Evolutionary conservation across 2,329 filamentous ascomycete genomes (phyloP), one percentile per base, ranked within the genome.

Genomic region (Cadophora sp.): DNA sequence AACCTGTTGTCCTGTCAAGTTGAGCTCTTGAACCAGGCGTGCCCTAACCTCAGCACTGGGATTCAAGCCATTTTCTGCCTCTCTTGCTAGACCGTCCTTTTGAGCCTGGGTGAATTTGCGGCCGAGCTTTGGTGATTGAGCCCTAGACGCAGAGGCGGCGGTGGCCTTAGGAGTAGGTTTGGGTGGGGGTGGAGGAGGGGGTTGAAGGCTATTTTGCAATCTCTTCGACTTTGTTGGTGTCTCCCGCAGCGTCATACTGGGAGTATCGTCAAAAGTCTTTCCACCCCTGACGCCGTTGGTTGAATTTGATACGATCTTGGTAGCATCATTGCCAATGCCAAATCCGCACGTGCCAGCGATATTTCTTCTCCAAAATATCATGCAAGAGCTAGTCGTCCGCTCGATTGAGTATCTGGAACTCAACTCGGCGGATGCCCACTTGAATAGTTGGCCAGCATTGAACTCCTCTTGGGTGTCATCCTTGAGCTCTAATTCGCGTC

Each of bases 311-410:
- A 58, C 20, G 14, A 58, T 22, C 36, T 58, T 58, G 11, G 55
- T 58, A 43, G 55, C 36, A 5, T 58, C 55, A 24, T 58, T 58
- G 5, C 55, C 55, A 18, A 20, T 24, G 36, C 55, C 55, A 27
- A 58, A 58, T 43, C 55, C 55, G 14, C 33, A 43, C 33, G 55
- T 58, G 55, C 55, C 55, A 58, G 55, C 55, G 20, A 58, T 39
- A 27, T 58, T 58, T 27, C 55, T 39, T 27, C 55, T 39, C 55
- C 55, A 58, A 13, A 58, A 58, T 18, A 58, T 58, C 55, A 39
- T 58, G n/a, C 55, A 58, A 27, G 55, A 58, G 20, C 55, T 58
- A 1, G 16, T 39, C 11, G 55, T 58, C 3, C 55, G 39, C 22
- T 58, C 55, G 3, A 58, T 58, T 2, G 33, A 36, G 27, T 43